phyloP scores from a whole-genome alignment of 257 asterid genomes.

The Ilex asprella region DNA sequence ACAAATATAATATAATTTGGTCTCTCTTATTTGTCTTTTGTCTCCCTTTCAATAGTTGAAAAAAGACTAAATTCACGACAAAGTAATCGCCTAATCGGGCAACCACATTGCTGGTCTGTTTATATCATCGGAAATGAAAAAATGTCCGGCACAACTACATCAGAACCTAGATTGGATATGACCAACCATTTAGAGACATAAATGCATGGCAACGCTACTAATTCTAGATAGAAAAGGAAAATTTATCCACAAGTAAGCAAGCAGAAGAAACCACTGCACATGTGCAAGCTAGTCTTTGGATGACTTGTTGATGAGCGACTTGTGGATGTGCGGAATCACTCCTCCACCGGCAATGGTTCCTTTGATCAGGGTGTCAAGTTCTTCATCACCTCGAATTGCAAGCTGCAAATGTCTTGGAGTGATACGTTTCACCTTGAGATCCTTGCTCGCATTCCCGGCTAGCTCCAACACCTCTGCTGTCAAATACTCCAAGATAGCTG shows the following conservation, averaged over 20 bases:
- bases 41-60: too few species aligned
- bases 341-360: constrained; percentile 41
- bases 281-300: constrained; percentile 20
- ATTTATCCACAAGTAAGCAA: background rate
- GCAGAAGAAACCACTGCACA: background rate
- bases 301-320: constrained; percentile 35
- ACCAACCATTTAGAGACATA: background rate
- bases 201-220: background rate
- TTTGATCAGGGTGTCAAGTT: constrained; percentile 35
- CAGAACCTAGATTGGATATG: background rate
- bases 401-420: constrained; percentile 37
- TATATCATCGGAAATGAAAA: too few species aligned
- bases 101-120: too few species aligned
- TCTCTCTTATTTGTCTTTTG: too few species aligned
- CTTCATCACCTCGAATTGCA: constrained; percentile 37
- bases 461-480: constrained; percentile 36
- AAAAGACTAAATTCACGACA: too few species aligned
- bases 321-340: constrained; percentile 36
- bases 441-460: constrained; percentile 37
- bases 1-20: too few species aligned
- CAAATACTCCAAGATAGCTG: constrained; percentile 34
- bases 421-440: constrained; percentile 37
- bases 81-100: too few species aligned
- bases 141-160: too few species aligned
- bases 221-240: background rate